A percentile compares a stretch with the other conserved stretches of the same genome.
phyloP scores from a whole-genome alignment of 495 filamentous ascomycete genomes.

The Aspergillus ostianus region DNA sequence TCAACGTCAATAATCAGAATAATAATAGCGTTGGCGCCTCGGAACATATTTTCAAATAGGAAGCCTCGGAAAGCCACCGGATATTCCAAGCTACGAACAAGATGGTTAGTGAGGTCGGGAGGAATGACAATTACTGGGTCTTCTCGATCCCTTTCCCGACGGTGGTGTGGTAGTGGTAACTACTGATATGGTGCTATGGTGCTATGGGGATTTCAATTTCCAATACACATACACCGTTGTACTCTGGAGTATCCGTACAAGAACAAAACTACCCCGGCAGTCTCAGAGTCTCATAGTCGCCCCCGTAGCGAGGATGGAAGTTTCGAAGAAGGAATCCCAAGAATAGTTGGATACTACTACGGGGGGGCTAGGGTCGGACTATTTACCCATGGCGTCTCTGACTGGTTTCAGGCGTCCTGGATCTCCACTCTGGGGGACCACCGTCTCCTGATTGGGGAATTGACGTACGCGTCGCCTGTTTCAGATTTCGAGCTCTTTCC shows the following conservation, averaged over 20 bases:
- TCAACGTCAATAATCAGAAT: neutral
- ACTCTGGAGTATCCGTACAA: neutral
- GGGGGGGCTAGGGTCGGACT: neutral
- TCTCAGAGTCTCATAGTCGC: neutral
- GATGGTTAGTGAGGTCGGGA: neutral
- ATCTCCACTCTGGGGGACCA: neutral
- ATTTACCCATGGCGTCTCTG: conserved; percentile 2
- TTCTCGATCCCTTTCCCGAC: neutral
- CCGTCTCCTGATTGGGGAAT: conserved; percentile 20
- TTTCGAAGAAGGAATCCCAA: neutral
- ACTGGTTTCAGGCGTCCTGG: neutral
- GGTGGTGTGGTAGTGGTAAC: neutral
- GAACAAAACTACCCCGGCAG: neutral
- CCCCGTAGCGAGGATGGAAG: neutral
- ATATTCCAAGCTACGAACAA: neutral
- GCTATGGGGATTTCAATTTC: no score
- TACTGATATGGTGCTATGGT: no score
- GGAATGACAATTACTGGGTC: neutral
- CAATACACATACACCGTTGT: no score
- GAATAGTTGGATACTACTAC: neutral
- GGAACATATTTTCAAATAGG: neutral
- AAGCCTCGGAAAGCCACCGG: neutral
- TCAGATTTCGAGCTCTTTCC: conserved; percentile 34
- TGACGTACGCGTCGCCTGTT: conserved; percentile 25
- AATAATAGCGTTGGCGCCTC: neutral